These are phyloP conservation scores for Mycosphaerella arachidis DNA, from an alignment of 2,329 filamentous ascomycete species.

Conservation along the genomic window DNA sequence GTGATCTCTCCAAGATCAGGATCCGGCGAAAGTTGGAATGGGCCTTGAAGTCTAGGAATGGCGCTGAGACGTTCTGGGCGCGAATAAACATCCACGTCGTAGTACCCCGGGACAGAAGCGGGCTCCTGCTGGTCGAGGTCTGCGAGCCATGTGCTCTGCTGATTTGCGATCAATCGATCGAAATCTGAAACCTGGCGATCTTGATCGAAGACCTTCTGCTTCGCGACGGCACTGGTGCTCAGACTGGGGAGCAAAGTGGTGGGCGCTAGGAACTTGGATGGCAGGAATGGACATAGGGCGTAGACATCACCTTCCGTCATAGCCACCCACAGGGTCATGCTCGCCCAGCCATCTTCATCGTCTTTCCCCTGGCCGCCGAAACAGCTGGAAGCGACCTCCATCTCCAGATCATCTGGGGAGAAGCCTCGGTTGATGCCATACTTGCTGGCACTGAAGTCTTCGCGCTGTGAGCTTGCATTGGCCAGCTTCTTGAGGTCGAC, in stretches of 20 bases:
- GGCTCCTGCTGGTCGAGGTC: constrained; percentile 23
- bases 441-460: constrained; percentile 75
- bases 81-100: constrained; percentile 50
- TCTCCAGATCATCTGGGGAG: constrained; percentile 83
- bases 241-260: constrained; percentile 74
- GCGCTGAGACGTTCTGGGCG: constrained; percentile 52
- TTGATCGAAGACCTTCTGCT: constrained; percentile 47
- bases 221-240: constrained; percentile 75
- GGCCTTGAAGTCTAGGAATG: constrained; percentile 59
- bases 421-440: constrained; percentile 74
- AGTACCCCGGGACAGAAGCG: constrained; percentile 29
- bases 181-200: constrained; percentile 42
- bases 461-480: constrained; percentile 74
- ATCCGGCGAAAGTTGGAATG: constrained; percentile 52
- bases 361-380: constrained; percentile 69
- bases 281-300: constrained; percentile 83
- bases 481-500: constrained; percentile 86
- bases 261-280: constrained; percentile 72
- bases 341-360: constrained; percentile 69
- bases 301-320: constrained; percentile 93
- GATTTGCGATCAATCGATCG: constrained; percentile 43
- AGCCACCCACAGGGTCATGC: constrained; percentile 96
- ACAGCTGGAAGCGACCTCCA: constrained; percentile 86
- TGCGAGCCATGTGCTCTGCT: constrained; percentile 56
- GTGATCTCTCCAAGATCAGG: constrained; percentile 54